Evolutionary conservation across 1,284 basidiomycete species (phyloP).

Genomic region (Melampsora larici-populina): DNA sequence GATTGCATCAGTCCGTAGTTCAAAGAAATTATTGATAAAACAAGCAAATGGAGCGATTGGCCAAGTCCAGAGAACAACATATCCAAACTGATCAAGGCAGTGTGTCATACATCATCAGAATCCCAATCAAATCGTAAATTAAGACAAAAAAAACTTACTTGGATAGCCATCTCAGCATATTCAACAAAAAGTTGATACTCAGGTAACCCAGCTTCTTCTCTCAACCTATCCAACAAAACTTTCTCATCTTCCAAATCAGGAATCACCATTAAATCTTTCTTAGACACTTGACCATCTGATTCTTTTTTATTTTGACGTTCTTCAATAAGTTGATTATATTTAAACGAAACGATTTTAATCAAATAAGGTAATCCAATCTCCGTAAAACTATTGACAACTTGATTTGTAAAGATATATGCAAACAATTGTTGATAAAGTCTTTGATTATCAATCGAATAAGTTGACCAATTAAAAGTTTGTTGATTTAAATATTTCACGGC

Average conservation of each 20-base stretch:
- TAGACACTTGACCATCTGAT: background rate
- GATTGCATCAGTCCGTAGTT: constrained; percentile 87
- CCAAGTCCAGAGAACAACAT: constrained; percentile 90
- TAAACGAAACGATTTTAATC: constrained; percentile 57
- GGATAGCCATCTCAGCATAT: constrained; percentile 90
- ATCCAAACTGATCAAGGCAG: constrained; percentile 67
- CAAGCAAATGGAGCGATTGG: constrained; percentile 66
- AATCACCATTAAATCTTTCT: background rate
- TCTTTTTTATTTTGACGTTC: constrained; percentile 21
- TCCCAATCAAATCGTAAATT: background rate
- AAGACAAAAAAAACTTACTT: background rate
- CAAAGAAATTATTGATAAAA: constrained; percentile 59
- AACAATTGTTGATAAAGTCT: constrained; percentile 88
- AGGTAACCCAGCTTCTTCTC: constrained; percentile 73
- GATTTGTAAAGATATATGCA: constrained; percentile 88
- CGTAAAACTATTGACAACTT: constrained; percentile 73
- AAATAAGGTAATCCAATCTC: constrained; percentile 83
- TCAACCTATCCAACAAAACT: constrained; percentile 56
- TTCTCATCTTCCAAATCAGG: constrained; percentile 31
- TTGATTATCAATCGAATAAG: constrained; percentile 56
- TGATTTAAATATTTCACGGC: constrained; percentile 50
- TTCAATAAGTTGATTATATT: constrained; percentile 23
- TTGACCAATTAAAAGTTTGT: constrained; percentile 46
- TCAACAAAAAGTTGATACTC: constrained; percentile 61
- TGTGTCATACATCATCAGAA: background rate